Conservation (phyloP, 2,329 filamentous ascomycete genomes). For the Aspergillus glaucus region DNA sequence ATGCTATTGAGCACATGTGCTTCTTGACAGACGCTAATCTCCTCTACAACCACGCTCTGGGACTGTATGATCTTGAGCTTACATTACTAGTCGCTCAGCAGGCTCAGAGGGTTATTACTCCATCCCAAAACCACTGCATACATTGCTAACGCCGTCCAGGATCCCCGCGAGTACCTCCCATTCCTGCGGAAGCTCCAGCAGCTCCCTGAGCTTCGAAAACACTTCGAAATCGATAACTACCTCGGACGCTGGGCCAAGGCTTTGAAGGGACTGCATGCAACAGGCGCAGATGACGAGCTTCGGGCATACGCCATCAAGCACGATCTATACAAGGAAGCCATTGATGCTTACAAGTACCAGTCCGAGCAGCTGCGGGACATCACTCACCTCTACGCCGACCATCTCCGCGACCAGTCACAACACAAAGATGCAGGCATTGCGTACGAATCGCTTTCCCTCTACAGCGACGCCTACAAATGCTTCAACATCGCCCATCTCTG, state of each 20-base stretch:
- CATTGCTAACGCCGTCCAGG: slow-evolving; percentile 37
- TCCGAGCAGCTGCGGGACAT: slow-evolving; percentile 58
- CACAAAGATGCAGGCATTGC: slow-evolving; percentile 81
- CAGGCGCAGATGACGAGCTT: slow-evolving; percentile 71
- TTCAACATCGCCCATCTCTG: slow-evolving; percentile 82
- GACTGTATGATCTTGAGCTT: slow-evolving; percentile 85
- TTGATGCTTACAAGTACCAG: slow-evolving; percentile 81
- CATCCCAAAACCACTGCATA: neutral
- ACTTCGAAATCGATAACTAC: slow-evolving; percentile 84
- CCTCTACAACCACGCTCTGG: slow-evolving; percentile 83
- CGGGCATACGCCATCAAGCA: slow-evolving; percentile 73
- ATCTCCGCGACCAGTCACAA: slow-evolving; percentile 67
- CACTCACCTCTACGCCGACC: slow-evolving; percentile 70
- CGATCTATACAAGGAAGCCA: slow-evolving; percentile 67
- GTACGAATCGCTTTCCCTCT: slow-evolving; percentile 78
- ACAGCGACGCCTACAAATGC: slow-evolving; percentile 67
- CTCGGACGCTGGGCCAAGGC: slow-evolving; percentile 72
- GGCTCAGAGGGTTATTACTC: slow-evolving; percentile 62
- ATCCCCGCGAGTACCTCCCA: slow-evolving; percentile 89
- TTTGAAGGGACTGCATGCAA: slow-evolving; percentile 64
- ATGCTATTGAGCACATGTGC: slow-evolving; percentile 92
- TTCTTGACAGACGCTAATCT: slow-evolving; percentile 92
- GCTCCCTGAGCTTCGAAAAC: slow-evolving; percentile 62
- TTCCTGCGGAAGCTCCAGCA: slow-evolving; percentile 84
- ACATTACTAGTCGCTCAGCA: slow-evolving; percentile 89